These are phyloP conservation scores for Aspergillus steynii DNA, from an alignment of 495 filamentous ascomycete genomes.

Conservation along the genomic window DNA sequence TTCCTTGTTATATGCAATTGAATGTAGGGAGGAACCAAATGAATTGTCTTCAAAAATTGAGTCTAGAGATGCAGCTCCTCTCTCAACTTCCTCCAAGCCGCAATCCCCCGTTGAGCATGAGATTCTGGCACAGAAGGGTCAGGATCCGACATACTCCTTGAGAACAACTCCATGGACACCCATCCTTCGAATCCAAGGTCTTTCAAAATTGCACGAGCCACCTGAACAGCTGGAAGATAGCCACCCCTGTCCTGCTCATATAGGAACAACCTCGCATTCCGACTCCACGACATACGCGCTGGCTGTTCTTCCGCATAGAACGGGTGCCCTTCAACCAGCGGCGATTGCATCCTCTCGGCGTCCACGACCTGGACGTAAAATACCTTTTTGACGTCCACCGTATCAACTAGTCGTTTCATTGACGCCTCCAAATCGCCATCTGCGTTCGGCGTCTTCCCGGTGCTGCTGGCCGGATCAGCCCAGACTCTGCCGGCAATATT, in stretches of 20 bases:
- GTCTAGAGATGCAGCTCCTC: constrained; percentile 8
- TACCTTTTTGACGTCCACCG: constrained; percentile 61
- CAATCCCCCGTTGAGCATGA: constrained; percentile 59
- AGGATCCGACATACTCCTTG: constrained; percentile 54
- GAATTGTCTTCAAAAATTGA: too few species aligned
- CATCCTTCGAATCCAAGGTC: constrained; percentile 65
- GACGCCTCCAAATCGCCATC: constrained; percentile 57
- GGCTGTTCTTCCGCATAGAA: constrained; percentile 64
- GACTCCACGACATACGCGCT: constrained; percentile 71
- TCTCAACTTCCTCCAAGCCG: constrained; percentile 52
- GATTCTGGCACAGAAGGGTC: constrained; percentile 54
- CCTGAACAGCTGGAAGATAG: constrained; percentile 56
- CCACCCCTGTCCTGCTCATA: constrained; percentile 63
- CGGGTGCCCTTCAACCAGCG: constrained; percentile 57
- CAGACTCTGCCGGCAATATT: constrained; percentile 72
- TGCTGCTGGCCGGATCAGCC: constrained; percentile 58
- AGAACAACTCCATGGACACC: constrained; percentile 70
- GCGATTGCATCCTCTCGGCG: constrained; percentile 57
- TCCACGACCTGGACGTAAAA: constrained; percentile 76
- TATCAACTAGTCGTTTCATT: constrained; percentile 51
- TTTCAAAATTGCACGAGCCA: constrained; percentile 53
- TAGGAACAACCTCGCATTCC: constrained; percentile 71
- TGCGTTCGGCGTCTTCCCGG: constrained; percentile 55
- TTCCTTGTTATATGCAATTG: too few species aligned
- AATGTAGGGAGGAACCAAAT: too few species aligned